phyloP scores from a whole-genome alignment of 441 rosid genomes.

The Eutrema salsugineum region DNA sequence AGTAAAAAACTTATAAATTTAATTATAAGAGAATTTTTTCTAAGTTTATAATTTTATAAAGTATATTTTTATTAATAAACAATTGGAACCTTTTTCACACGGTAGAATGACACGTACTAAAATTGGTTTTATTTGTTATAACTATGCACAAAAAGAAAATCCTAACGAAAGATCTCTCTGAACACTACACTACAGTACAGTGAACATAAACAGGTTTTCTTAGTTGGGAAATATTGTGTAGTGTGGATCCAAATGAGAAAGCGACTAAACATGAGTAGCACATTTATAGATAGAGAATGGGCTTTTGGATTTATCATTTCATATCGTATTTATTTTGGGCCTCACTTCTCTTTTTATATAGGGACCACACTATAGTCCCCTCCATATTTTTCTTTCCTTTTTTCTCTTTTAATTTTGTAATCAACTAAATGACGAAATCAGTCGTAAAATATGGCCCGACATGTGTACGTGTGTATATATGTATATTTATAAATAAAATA shows the following conservation, averaged over 20 bases:
- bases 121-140: neutral
- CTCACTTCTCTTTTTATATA: slow-evolving; percentile 13
- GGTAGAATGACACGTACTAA: neutral
- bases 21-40: no score
- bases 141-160: neutral
- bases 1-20: no score
- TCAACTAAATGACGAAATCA: slow-evolving; percentile 13
- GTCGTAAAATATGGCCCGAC: slow-evolving; percentile 9
- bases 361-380: slow-evolving; percentile 30
- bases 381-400: neutral
- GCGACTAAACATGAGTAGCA: slow-evolving; percentile 32
- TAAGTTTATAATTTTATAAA: no score
- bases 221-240: slow-evolving; percentile 2
- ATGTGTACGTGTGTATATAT: slow-evolving; percentile 3
- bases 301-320: slow-evolving; percentile 25
- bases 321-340: slow-evolving; percentile 31
- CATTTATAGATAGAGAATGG: slow-evolving; percentile 24
- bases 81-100: no score
- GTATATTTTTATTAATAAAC: no score
- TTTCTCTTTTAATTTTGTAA: neutral
- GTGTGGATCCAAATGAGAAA: slow-evolving; percentile 31
- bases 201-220: neutral
- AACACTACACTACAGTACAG: neutral
- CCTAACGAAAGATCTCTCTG: slow-evolving; percentile 6
- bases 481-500: neutral